These are phyloP conservation scores for Globisporangium cylindrosporum DNA, from an alignment of 352 stramenopile species.

Conservation along the genomic window DNA sequence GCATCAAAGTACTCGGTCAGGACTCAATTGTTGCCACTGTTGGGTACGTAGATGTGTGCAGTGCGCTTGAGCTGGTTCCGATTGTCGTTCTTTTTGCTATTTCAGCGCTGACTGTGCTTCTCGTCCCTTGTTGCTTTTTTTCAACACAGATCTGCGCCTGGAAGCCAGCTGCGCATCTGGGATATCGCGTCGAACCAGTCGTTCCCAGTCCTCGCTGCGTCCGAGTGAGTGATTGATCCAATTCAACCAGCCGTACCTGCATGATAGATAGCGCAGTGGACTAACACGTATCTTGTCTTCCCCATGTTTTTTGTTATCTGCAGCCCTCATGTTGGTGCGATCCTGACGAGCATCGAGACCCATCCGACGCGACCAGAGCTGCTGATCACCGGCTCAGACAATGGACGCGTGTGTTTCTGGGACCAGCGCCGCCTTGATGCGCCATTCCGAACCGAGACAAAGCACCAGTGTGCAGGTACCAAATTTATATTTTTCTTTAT, in stretches of 20 bases:
- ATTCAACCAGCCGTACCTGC: background rate
- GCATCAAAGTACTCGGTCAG: slow-evolving; percentile 67
- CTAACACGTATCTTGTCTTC: too few species aligned
- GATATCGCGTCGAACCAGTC: slow-evolving; percentile 54
- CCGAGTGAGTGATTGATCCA: slow-evolving; percentile 43
- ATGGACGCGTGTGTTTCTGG: slow-evolving; percentile 71
- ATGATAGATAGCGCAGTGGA: background rate
- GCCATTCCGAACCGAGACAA: slow-evolving; percentile 62
- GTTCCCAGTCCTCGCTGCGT: slow-evolving; percentile 48
- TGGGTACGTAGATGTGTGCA: slow-evolving; percentile 29
- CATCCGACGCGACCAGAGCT: slow-evolving; percentile 78
- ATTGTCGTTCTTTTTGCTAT: too few species aligned
- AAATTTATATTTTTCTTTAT: background rate
- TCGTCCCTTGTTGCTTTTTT: background rate
- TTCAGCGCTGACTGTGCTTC: background rate
- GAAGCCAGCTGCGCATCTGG: slow-evolving; percentile 73
- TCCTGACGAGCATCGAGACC: slow-evolving; percentile 63
- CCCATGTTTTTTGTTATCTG: background rate
- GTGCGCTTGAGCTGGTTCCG: too few species aligned
- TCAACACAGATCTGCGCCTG: slow-evolving; percentile 37
- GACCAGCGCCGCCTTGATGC: slow-evolving; percentile 66
- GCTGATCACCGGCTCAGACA: slow-evolving; percentile 64
- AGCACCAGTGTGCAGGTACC: slow-evolving; percentile 57
- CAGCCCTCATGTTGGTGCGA: slow-evolving; percentile 33
- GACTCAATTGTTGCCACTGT: slow-evolving; percentile 68